Base-by-base conservation (phyloP, 345 rosid genomes). In the Streptanthus diversifolius region DNA sequence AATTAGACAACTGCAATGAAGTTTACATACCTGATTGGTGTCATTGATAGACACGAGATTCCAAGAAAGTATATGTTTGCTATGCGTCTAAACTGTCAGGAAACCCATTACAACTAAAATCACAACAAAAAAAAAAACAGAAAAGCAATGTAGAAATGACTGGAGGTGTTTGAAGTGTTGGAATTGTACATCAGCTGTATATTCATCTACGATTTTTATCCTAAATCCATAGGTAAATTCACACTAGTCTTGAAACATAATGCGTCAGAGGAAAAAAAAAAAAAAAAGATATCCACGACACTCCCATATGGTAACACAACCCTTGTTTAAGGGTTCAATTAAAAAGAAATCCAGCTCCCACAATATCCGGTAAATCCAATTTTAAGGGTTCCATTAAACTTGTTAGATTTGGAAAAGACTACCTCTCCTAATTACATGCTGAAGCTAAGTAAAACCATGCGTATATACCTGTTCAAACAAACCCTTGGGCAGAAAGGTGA, bases 1-100 rank as follows among this genome's bases (percentile, higher is more conserved):
- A 58, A 35, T 21, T 9, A 59, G 3, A 48, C 6, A 59, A 51
- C 8, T n/a, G 45, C 53, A 7, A 11, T 24, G 30, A 37, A 64
- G 14, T 27, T 19, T 29, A 60, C 64, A 51, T 85, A 92, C 99
- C 99, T 95, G 81, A 92, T 90, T 33, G 98, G 98, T 43, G 98
- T 92, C 77, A 90, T 84, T 3, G 99, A 95, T 74, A 95, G 84
- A 78, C 90, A 88, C 39, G 99, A 92, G 66, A 95, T 93, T 82
- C 88, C 83, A 69, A 95, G 93, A 77, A 95, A 92, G 89, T 95
- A 95, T 53, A 86, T 80, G 79, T 95, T 95, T 17, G 99, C 99
- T 61, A 95, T 97, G 84, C 98, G 98, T 84, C 99, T 90, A 82
- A 95, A 95, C 99, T 92, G 98, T 81, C 88, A 88, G 58, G 71